phyloP scores from a whole-genome alignment of 2,329 filamentous ascomycete species.

The Aspergillus tamarii region DNA sequence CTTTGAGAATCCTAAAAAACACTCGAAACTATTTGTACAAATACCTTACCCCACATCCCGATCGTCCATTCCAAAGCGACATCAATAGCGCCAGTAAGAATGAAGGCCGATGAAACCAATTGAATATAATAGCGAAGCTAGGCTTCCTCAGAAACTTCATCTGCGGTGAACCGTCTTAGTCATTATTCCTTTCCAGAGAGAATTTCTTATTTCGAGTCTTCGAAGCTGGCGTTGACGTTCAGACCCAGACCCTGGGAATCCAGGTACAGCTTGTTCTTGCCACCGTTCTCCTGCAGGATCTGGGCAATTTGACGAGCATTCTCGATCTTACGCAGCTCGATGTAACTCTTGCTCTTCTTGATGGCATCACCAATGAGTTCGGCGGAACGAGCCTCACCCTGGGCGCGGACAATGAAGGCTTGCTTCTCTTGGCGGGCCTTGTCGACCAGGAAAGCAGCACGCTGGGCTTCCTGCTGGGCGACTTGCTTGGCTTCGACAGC shows the following conservation, averaged over 20 bases:
- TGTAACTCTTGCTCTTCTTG: conserved; percentile 98
- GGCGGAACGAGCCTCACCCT: conserved; percentile 97
- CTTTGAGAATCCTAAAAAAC: conserved; percentile 31
- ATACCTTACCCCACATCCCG: conserved; percentile 27
- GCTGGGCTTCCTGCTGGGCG: conserved; percentile 88
- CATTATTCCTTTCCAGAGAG: conserved; percentile 5
- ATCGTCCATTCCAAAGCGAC: conserved; percentile 21
- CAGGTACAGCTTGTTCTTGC: conserved; percentile 91
- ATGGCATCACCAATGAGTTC: conserved; percentile 98
- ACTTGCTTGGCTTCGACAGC: conserved; percentile 72
- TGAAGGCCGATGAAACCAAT: conserved; percentile 11
- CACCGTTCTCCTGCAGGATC: conserved; percentile 81
- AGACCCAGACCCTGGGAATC: conserved; percentile 88
- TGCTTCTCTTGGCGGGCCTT: conserved; percentile 99
- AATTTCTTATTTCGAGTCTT: conserved; percentile 37
- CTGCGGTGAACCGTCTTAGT: not conserved
- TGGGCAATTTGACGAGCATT: conserved; percentile 88
- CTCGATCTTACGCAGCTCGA: conserved; percentile 97
- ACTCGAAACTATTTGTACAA: conserved; percentile 41
- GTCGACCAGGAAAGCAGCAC: conserved; percentile 96
- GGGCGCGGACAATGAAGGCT: conserved; percentile 95
- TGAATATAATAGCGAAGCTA: conserved; percentile 6
- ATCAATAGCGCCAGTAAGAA: conserved; percentile 27
- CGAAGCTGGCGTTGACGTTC: conserved; percentile 65
- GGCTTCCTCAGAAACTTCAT: not conserved